These are phyloP conservation scores for Boletus smithii DNA, from an alignment of 1,284 basidiomycete species.

Conservation along the genomic window DNA sequence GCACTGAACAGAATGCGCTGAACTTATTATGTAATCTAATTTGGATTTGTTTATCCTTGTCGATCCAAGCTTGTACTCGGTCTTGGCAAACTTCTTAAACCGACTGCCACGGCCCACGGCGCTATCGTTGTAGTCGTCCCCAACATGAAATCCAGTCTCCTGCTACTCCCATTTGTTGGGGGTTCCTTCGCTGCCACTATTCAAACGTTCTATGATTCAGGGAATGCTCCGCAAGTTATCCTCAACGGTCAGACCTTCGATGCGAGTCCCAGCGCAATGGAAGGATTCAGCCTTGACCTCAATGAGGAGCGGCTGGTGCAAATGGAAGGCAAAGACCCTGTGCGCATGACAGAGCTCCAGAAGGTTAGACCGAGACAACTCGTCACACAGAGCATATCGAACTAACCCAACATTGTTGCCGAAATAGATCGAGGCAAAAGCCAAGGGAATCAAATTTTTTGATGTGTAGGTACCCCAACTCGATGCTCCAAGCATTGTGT, in stretches of 20 bases:
- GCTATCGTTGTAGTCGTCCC: too few species aligned
- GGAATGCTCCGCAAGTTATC: conserved; percentile 15
- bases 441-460: conserved; percentile 75
- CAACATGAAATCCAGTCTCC: conserved; percentile 20
- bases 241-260: conserved; percentile 29
- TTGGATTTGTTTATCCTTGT: conserved; percentile 17
- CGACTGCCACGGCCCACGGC: too few species aligned
- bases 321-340: conserved; percentile 62
- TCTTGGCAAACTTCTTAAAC: too few species aligned
- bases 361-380: conserved; percentile 50
- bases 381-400: neutral
- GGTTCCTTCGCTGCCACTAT: conserved; percentile 20
- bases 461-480: conserved; percentile 63
- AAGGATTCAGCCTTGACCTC: conserved; percentile 61
- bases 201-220: conserved; percentile 9
- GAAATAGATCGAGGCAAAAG: conserved; percentile 66
- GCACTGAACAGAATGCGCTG: too few species aligned
- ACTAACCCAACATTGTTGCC: neutral
- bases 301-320: conserved; percentile 72
- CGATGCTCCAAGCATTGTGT: conserved; percentile 2
- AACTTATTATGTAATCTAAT: too few species aligned
- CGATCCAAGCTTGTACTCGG: neutral
- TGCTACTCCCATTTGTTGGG: conserved; percentile 23
- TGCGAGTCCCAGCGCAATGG: conserved; percentile 13
- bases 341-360: conserved; percentile 80